These are phyloP conservation scores for Polysphondylium violaceum DNA, from an alignment of 78 protist genomes.

Conservation along the genomic window DNA sequence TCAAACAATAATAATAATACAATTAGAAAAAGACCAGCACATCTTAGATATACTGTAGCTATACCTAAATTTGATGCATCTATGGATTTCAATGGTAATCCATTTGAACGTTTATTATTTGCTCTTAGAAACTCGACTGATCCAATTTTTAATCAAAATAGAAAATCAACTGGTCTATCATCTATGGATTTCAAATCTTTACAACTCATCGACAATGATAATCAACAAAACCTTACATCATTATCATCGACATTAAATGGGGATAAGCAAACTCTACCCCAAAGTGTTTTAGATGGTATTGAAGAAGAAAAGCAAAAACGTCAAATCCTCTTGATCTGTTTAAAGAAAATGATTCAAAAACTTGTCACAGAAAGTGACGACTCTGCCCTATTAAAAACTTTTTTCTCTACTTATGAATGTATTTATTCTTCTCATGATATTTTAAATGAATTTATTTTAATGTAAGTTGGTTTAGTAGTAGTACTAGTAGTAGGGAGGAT, in stretches of 20 bases:
- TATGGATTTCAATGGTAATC: conserved; percentile 70
- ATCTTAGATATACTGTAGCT: conserved; percentile 53
- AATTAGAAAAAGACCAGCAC: background rate
- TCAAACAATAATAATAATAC: background rate
- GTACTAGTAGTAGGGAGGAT: background rate
- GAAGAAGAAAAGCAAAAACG: conserved; percentile 37
- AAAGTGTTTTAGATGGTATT: background rate
- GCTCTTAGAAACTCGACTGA: conserved; percentile 33
- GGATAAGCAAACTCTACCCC: background rate
- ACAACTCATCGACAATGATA: background rate
- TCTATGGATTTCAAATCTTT: too few relatives aligned
- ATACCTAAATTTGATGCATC: conserved; percentile 59
- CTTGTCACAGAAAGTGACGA: conserved; percentile 33
- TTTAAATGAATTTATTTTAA: conserved; percentile 28
- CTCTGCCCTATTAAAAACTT: conserved; percentile 51
- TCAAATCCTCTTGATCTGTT: background rate
- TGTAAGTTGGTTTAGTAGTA: background rate
- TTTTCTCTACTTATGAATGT: conserved; percentile 71
- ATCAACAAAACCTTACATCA: conserved; percentile 13
- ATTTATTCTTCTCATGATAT: conserved; percentile 22
- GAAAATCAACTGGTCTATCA: background rate
- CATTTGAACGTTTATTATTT: conserved; percentile 52
- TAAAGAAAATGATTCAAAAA: conserved; percentile 25
- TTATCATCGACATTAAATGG: conserved; percentile 17
- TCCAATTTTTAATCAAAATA: background rate